phyloP scores from a whole-genome alignment of 2,329 filamentous ascomycete genomes.

The Aspergillus sp. region DNA sequence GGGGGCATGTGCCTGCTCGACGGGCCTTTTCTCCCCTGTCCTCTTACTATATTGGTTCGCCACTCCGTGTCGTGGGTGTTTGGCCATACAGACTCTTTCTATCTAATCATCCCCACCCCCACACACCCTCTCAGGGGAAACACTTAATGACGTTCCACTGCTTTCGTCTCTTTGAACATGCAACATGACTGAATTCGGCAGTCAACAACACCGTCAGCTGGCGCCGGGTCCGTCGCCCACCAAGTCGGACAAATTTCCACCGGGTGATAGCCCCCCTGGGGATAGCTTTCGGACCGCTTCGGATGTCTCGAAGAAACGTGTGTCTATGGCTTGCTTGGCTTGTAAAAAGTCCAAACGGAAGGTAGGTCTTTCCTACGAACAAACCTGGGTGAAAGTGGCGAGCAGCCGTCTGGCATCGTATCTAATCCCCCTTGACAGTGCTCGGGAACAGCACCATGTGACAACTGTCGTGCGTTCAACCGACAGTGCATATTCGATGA shows the following conservation, averaged over 20 bases:
- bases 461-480: conserved; percentile 41
- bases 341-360: conserved; percentile 47
- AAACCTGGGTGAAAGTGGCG: no score
- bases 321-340: conserved; percentile 43
- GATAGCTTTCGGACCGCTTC: conserved; percentile 9
- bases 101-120: background rate
- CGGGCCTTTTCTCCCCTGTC: background rate
- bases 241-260: conserved; percentile 4
- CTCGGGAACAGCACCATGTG: conserved; percentile 41
- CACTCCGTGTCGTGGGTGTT: background rate
- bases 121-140: background rate
- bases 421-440: conserved; percentile 28
- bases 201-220: conserved; percentile 26
- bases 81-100: background rate
- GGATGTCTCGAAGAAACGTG: conserved; percentile 37
- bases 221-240: conserved; percentile 29
- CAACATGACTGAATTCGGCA: conserved; percentile 23
- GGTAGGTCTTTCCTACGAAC: conserved; percentile 20
- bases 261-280: conserved; percentile 13
- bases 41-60: background rate
- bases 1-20: background rate
- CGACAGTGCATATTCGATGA: conserved; percentile 59
- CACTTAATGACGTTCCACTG: background rate
- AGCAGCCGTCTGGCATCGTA: conserved; percentile 12
- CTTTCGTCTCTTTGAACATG: background rate